Conservation (phyloP, 352 stramenopile genomes). For the Globisporangium polare region DNA sequence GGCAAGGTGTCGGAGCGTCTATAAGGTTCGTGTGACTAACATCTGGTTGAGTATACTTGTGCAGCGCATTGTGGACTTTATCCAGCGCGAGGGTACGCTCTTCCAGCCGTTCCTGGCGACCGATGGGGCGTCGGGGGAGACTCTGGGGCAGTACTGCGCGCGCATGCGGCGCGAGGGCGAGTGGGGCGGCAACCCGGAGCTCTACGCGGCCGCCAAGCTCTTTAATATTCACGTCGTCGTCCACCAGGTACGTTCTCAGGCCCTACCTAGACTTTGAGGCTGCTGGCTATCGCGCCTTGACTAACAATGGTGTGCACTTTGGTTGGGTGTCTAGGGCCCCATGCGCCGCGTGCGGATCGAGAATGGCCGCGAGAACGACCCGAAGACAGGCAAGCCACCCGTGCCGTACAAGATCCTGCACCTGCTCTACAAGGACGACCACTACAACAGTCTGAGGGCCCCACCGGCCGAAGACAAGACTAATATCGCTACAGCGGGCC, state of each 20-base stretch:
- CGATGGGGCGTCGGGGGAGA: conserved; percentile 10
- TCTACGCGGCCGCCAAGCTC: conserved; percentile 50
- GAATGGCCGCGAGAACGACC: conserved; percentile 25
- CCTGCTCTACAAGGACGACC: conserved; percentile 42
- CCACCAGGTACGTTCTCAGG: conserved; percentile 27
- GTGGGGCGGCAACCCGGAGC: conserved; percentile 59
- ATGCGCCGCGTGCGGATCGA: conserved; percentile 39
- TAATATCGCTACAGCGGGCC: neutral
- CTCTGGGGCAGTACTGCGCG: conserved; percentile 31
- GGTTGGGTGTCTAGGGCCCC: conserved; percentile 16
- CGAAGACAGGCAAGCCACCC: conserved; percentile 7
- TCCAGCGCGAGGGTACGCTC: conserved; percentile 27
- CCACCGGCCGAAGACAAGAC: neutral
- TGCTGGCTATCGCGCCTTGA: no score
- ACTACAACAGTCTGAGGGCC: conserved; percentile 51
- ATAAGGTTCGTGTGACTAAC: no score
- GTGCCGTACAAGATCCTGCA: conserved; percentile 34
- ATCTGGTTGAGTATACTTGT: no score
- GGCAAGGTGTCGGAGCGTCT: no score
- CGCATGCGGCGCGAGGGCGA: conserved; percentile 46
- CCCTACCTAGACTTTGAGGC: neutral
- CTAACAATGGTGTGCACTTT: neutral
- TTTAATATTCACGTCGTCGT: conserved; percentile 64
- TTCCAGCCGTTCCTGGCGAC: conserved; percentile 42
- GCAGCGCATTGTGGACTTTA: conserved; percentile 38